Base-by-base conservation (phyloP, 208 protist genomes). In the Crithidia expoeki region DNA sequence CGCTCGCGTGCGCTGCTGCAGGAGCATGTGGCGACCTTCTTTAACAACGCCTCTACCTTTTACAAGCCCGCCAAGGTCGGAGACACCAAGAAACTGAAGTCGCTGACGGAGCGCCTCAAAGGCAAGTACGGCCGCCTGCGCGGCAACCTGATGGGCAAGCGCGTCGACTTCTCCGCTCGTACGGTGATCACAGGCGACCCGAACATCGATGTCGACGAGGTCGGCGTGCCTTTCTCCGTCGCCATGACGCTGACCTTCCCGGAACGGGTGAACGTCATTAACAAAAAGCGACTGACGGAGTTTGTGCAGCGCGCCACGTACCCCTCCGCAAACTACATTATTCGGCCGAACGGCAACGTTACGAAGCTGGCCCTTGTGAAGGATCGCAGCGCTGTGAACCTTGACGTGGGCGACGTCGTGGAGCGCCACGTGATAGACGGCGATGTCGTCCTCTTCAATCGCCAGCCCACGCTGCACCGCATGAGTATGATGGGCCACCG, bases 401-500 rank as follows among this genome's bases (percentile, higher is more conserved):
- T 99, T 1, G 88, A 92, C 42, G 89, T 94, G 68, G 96, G 97
- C 52, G 92, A 97, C 69, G 84, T 95, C 21, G 98, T 99, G 9
- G 98, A 99, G 82, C 81, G 99, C 17, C 98, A 99, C 83, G 79
- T 99, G 25, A 86, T 96, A 30, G 97, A 99, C 76, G 98, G 98
- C 50, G 99, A 99, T 85, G 90, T 98, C 11, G 96, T 99, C 12
- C 86, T 99, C 42, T 99, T 99, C 87, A 99, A 99, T 81, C 93
- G 99, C 25, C 99, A 99, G 89, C 99, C 99, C 7, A 99, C 99
- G 17, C 92, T 99, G 30, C 99, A 99, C 86, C 99, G 99, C 64
- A 99, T 99, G 99, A 98, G 93, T 87, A 99, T 99, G 95, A 99
- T 99, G 99, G 98, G 98, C 33, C 99, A 98, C 74, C 83, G 89